Evolutionary conservation across 2,329 filamentous ascomycete genomes (phyloP).

Genomic region (Exophiala lecanii-corni): DNA sequence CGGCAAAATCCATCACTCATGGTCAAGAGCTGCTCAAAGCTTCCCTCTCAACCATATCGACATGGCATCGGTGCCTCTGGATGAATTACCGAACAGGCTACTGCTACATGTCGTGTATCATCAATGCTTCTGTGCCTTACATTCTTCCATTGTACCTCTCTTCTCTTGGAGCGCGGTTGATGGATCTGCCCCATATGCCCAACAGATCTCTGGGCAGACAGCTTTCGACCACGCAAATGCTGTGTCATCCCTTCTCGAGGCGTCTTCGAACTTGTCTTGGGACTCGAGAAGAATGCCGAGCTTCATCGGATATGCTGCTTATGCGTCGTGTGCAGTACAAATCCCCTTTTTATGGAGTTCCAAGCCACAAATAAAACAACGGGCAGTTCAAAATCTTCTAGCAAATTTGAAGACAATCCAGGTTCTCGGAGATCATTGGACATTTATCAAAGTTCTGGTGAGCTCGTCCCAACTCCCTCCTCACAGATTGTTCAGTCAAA

Average conservation of each 20-base stretch:
- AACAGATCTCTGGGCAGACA: not conserved
- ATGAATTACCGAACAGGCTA: not conserved
- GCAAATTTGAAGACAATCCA: conserved; percentile 9
- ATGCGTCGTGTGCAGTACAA: conserved; percentile 9
- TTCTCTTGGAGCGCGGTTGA: not conserved
- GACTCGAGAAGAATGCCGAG: conserved; percentile 3
- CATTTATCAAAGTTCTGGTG: conserved; percentile 9
- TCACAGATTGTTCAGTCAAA: too few relatives aligned
- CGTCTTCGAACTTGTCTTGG: not conserved
- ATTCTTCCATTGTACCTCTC: not conserved
- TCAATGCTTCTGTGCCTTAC: not conserved
- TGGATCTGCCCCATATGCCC: not conserved
- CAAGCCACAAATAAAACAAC: not conserved
- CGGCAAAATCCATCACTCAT: too few relatives aligned
- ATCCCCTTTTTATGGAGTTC: conserved; percentile 9
- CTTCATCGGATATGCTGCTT: conserved; percentile 11
- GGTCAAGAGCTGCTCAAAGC: too few relatives aligned
- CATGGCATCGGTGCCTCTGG: not conserved
- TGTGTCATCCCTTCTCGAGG: not conserved
- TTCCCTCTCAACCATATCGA: too few relatives aligned
- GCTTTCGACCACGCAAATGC: not conserved
- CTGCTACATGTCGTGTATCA: not conserved
- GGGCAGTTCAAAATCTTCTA: conserved; percentile 4
- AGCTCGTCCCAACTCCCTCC: too few relatives aligned
- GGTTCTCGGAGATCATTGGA: conserved; percentile 10